phyloP scores from a whole-genome alignment of 257 asterid species.

The Fraxinus pennsylvanica region DNA sequence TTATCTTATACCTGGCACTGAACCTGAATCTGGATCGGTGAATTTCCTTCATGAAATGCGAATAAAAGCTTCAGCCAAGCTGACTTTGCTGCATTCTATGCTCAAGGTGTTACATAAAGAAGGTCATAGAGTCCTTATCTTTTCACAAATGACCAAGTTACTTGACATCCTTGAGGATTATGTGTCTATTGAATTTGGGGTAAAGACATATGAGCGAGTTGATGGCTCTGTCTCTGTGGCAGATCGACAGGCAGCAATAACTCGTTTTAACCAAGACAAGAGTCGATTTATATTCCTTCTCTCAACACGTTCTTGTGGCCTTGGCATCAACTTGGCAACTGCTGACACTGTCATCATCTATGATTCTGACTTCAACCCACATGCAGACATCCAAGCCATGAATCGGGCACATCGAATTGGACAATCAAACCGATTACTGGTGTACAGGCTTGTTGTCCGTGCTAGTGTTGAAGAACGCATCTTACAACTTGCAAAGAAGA shows the following conservation, averaged over 20 bases:
- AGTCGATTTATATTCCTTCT: slow-evolving; percentile 89
- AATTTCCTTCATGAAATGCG: slow-evolving; percentile 98
- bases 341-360: slow-evolving; percentile 96
- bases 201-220: slow-evolving; percentile 89
- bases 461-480: slow-evolving; percentile 99
- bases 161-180: slow-evolving; percentile 97
- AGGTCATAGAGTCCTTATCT: slow-evolving; percentile 92
- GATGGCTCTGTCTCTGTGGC: slow-evolving; percentile 95
- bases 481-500: slow-evolving; percentile 96
- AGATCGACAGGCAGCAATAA: slow-evolving; percentile 88
- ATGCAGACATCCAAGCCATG: slow-evolving; percentile 99
- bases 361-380: slow-evolving; percentile 98
- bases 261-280: slow-evolving; percentile 93
- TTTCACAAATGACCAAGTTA: slow-evolving; percentile 96
- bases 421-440: slow-evolving; percentile 88
- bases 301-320: slow-evolving; percentile 98
- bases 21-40: slow-evolving; percentile 85
- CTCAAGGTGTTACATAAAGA: slow-evolving; percentile 76
- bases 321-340: slow-evolving; percentile 98
- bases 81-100: slow-evolving; percentile 93
- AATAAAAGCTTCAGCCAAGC: slow-evolving; percentile 96
- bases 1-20: slow-evolving; percentile 95
- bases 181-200: slow-evolving; percentile 84
- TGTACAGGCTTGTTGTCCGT: slow-evolving; percentile 95
- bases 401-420: slow-evolving; percentile 98